These are phyloP conservation scores for Aspergillus tanneri DNA, from an alignment of 2,329 filamentous ascomycete genomes.

Conservation along the genomic window DNA sequence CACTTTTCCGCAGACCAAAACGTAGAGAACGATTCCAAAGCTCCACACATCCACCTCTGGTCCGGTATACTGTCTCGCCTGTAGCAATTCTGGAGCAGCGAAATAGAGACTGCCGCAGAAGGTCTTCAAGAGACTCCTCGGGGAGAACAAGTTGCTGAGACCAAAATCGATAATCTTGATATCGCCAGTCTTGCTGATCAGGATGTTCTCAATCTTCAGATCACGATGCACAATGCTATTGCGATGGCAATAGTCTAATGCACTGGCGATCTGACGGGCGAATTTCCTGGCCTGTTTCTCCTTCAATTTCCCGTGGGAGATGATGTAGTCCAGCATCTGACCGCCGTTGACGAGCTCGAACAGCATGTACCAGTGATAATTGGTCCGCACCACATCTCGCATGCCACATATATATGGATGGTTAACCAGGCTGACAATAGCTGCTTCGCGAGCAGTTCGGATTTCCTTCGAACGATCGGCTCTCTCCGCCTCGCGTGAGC, in stretches of 20 bases:
- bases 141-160: slow-evolving; percentile 91
- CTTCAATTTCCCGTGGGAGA: slow-evolving; percentile 94
- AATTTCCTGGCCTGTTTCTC: slow-evolving; percentile 99
- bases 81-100: slow-evolving; percentile 88
- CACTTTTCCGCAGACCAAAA: slow-evolving; percentile 94
- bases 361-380: slow-evolving; percentile 99
- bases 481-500: slow-evolving; percentile 72
- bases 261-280: slow-evolving; percentile 92
- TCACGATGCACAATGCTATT: slow-evolving; percentile 98
- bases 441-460: slow-evolving; percentile 88
- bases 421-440: slow-evolving; percentile 89
- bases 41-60: slow-evolving; percentile 99
- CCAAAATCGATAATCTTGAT: slow-evolving; percentile 99
- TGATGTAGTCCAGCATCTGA: slow-evolving; percentile 99
- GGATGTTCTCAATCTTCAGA: slow-evolving; percentile 97
- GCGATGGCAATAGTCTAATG: slow-evolving; percentile 93
- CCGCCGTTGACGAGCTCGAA: slow-evolving; percentile 99
- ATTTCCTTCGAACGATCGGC: slow-evolving; percentile 97
- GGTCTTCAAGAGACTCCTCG: slow-evolving; percentile 81
- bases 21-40: slow-evolving; percentile 96
- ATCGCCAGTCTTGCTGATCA: slow-evolving; percentile 98
- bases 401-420: slow-evolving; percentile 96
- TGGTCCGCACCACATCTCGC: slow-evolving; percentile 90
- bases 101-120: slow-evolving; percentile 98
- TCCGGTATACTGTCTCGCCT: slow-evolving; percentile 90